A percentile compares a stretch with the other conserved stretches of the same genome.
These are phyloP conservation scores for Neocatenulostroma microsporum DNA, from an alignment of 2,329 filamentous ascomycete species.

Conservation along the genomic window DNA sequence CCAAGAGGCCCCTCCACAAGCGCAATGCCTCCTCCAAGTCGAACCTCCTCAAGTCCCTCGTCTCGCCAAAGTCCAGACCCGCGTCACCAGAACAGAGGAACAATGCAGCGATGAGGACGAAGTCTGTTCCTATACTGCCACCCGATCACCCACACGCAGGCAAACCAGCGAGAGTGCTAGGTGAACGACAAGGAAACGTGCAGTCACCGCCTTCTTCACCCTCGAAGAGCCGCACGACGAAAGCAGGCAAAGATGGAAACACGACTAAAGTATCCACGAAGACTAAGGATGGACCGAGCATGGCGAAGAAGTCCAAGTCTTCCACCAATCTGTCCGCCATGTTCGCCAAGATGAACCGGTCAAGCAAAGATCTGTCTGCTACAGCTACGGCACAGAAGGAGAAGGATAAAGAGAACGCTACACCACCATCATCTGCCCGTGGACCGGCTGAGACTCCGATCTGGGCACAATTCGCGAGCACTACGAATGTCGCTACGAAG, in stretches of 20 bases:
- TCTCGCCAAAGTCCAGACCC: conserved; percentile 42
- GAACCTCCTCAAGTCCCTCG: conserved; percentile 47
- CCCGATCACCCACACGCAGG: conserved; percentile 42
- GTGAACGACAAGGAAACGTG: conserved; percentile 26
- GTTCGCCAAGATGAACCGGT: conserved; percentile 62
- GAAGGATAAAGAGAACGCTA: conserved; percentile 83
- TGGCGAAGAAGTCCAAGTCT: conserved; percentile 65
- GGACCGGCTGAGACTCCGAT: conserved; percentile 58
- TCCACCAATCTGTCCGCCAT: conserved; percentile 72
- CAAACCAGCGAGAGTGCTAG: conserved; percentile 16
- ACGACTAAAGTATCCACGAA: conserved; percentile 14
- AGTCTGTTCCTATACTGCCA: conserved; percentile 39
- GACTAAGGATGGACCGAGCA: conserved; percentile 9
- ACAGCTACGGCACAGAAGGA: conserved; percentile 47
- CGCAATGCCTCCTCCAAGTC: conserved; percentile 30
- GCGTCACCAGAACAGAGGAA: conserved; percentile 40
- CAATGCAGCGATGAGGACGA: conserved; percentile 24
- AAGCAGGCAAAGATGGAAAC: conserved; percentile 33
- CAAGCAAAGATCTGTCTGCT: conserved; percentile 55
- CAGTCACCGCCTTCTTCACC: conserved; percentile 27
- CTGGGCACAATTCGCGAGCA: conserved; percentile 62
- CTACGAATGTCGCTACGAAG: conserved; percentile 13
- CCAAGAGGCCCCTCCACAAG: conserved; percentile 20
- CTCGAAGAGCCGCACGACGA: conserved; percentile 28
- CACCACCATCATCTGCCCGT: conserved; percentile 47